Evolutionary conservation across 495 filamentous ascomycete genomes (phyloP), one percentile per base, ranked within the genome.

Genomic region (Talaromyces adpressus): DNA sequence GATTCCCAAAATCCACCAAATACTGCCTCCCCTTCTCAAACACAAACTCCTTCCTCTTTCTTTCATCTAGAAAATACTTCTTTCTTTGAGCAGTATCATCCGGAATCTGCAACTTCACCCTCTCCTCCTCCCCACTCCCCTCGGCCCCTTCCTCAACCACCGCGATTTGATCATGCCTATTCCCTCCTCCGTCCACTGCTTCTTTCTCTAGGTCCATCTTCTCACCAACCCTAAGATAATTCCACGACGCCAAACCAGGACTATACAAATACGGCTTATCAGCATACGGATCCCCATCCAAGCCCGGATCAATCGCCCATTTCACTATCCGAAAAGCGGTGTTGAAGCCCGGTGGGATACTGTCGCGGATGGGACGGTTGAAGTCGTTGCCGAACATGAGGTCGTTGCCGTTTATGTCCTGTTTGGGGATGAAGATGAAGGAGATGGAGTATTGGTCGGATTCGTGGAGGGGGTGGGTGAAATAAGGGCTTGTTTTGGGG

Each of bases 311-410:
- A 53, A 97, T 83, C 65, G 83, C 84, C 86, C 90, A 93, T 71
- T 90, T 90, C 16, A 92, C 90, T 6, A 96, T 84, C 30, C 84
- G 87, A 73, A 96, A 86, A 0, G 91, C 91, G 0, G 88, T 84
- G 57, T 81, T 82, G 71, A 97, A 96, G 5, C 92, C 93, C 0
- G 89, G 89, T 0, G 94, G 94, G 0, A 98, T 79, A n/a, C 87
- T 81, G 67, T 94, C 87, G 45, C 91, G 85, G 63, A 98, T 91
- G 0, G 93, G 90, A 27, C 87, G 83, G 67, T 94, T 91, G 64
- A 97, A 97, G 75, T 96, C 90, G 72, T 97, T 97, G 18, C 93
- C 93, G 63, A 92, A 96, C 36, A 97, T 81, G 1, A 97, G 82
- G 61, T 91, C 88, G 23, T 85, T 74, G 49, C 85, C 91, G 6